Conservation (phyloP, 2,329 filamentous ascomycete genomes). For the Ilyonectria robusta region DNA sequence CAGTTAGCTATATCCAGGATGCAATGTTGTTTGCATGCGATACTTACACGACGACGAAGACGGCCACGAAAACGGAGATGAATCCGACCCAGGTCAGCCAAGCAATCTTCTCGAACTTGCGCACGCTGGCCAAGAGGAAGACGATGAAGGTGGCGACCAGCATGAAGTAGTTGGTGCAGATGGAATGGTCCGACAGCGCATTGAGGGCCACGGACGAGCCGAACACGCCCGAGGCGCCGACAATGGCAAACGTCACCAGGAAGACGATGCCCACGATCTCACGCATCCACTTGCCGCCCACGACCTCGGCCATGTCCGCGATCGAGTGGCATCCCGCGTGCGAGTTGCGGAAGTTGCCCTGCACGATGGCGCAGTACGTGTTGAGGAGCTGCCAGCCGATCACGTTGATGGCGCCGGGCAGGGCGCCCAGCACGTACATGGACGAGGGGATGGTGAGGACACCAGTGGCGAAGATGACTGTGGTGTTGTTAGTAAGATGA, state of each 20-base stretch:
- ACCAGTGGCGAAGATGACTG: slow-evolving; percentile 60
- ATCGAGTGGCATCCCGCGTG: slow-evolving; percentile 57
- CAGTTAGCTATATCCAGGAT: not conserved
- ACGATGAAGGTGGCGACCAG: slow-evolving; percentile 67
- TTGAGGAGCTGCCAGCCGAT: slow-evolving; percentile 59
- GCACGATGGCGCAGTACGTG: slow-evolving; percentile 57
- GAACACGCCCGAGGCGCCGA: slow-evolving; percentile 70
- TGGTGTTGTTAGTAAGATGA: not conserved
- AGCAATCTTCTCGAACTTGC: slow-evolving; percentile 72
- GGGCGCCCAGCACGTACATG: slow-evolving; percentile 59
- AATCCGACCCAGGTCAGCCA: slow-evolving; percentile 76
- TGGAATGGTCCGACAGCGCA: slow-evolving; percentile 69
- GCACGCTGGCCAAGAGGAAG: slow-evolving; percentile 64
- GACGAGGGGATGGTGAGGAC: slow-evolving; percentile 59
- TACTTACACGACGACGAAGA: slow-evolving; percentile 68
- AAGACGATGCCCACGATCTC: slow-evolving; percentile 70
- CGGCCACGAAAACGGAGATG: slow-evolving; percentile 68
- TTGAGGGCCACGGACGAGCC: slow-evolving; percentile 73
- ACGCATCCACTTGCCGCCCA: slow-evolving; percentile 65
- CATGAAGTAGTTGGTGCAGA: slow-evolving; percentile 72
- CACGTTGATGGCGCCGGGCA: slow-evolving; percentile 60
- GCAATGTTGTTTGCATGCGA: not conserved
- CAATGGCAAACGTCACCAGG: slow-evolving; percentile 70
- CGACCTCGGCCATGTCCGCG: slow-evolving; percentile 65
- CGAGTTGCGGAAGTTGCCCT: slow-evolving; percentile 56